Evolutionary conservation across 768 basidiomycete genomes (phyloP), one percentile per base, ranked within the genome.

Genomic region (Hysterangium stoloniferum): DNA sequence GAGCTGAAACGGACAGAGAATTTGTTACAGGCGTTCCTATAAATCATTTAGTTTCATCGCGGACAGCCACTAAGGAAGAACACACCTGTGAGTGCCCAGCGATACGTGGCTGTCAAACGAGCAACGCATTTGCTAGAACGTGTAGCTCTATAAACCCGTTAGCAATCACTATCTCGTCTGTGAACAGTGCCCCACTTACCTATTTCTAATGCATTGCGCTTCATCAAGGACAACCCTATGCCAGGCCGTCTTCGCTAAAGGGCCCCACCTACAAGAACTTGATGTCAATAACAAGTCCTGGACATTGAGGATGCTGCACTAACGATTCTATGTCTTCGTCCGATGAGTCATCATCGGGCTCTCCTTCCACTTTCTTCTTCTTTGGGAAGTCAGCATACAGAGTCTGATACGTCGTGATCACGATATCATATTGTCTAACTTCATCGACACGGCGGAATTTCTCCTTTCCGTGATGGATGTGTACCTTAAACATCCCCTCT

Each of bases 331-430:
- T 8, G 11, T 25, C 38, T 17, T 51, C 49, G 15, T 56, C 57
- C 8, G 58, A 56, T 25, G 44, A 78, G 79, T 81, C 81, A 44
- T 83, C 56, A 6, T 71, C 61, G 19, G 62, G 56, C 4, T 66
- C 67, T 2, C 62, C 57, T 15, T 73, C 69, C 2, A 77, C 56
- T 54, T 76, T 74, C 34, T 66, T 64, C 6, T 79, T 80, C 19
- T 78, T 69, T 19, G 59, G 52, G 54, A 82, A 81, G 60, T 89
- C 82, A 32, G 65, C 62, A 46, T 70, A 73, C n/a, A 88, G 66
- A 0, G 83, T 86, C 50, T 82, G 81, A 57, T 88, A 89, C 1
- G 86, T 85, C 1, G 87, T 90, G 45, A 91, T 72, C 20, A 91
- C 70, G 31, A 87, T 72, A 56, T 83, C 80, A 55, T 71, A 75